phyloP scores from a whole-genome alignment of 2,329 filamentous ascomycete genomes.

The Rhynchosporium secalis region DNA sequence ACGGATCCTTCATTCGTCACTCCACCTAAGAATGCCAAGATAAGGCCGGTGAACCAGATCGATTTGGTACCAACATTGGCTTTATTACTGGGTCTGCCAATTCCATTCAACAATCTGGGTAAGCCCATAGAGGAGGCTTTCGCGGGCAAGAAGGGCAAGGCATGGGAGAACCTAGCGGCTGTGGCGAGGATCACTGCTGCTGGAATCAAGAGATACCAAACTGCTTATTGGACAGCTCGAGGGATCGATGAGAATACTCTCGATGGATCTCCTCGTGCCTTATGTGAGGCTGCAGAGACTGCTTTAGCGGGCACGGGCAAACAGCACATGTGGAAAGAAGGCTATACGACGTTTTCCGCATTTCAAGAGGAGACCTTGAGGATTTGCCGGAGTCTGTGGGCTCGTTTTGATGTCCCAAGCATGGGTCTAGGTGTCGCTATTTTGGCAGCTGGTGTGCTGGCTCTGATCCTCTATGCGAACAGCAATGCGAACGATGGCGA shows the following conservation, averaged over 20 bases:
- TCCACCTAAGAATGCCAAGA: conserved; percentile 72
- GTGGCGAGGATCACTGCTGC: conserved; percentile 78
- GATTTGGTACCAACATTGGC: conserved; percentile 92
- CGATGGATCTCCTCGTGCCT: conserved; percentile 52
- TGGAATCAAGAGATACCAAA: conserved; percentile 87
- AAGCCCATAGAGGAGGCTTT: conserved; percentile 94
- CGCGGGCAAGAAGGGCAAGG: conserved; percentile 63
- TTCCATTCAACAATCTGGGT: conserved; percentile 95
- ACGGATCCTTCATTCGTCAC: conserved; percentile 58
- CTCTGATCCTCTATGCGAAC: conserved; percentile 73
- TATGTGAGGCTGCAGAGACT: conserved; percentile 57
- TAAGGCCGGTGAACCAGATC: conserved; percentile 78
- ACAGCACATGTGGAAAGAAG: conserved; percentile 43
- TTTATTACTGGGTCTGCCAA: conserved; percentile 83
- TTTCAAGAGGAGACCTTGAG: conserved; percentile 79
- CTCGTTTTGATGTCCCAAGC: conserved; percentile 81
- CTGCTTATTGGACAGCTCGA: conserved; percentile 73
- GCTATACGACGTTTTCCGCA: conserved; percentile 60
- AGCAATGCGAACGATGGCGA: conserved; percentile 56
- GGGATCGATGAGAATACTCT: conserved; percentile 63
- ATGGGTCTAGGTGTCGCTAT: conserved; percentile 81
- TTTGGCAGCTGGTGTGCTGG: conserved; percentile 64
- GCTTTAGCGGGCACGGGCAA: conserved; percentile 40
- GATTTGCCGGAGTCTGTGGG: conserved; percentile 84
- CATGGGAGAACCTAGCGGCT: conserved; percentile 74